Base-by-base conservation (phyloP, 2,329 filamentous ascomycete genomes). In the Diplodia seriata region DNA sequence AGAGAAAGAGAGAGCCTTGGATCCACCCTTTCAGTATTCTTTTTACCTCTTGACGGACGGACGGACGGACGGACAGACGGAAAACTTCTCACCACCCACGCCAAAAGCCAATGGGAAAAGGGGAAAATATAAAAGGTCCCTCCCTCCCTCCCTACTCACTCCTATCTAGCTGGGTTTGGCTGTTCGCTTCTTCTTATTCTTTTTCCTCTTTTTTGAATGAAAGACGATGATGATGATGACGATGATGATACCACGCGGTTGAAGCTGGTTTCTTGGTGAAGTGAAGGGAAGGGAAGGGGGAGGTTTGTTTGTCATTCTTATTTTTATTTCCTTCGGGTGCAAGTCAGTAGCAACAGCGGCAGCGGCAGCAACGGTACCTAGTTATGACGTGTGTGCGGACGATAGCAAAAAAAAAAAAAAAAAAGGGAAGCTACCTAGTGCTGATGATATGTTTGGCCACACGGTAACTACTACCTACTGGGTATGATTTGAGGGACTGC, bases 171-270 rank as follows among this genome's bases (percentile, higher is more conserved):
- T 26, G 26, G 26, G 26, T 26, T 33, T 33, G 40, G 8, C 7
- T 4, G 3, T 43, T 43, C 8, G 40, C 18, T 7, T 43, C 6
- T 7, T 18, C 15, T 47, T 47, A 11, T n/a, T 31, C 15, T 29
- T 51, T 40, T 18, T 47, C 6, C 33, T 66, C 33, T 47, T 33
- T 33, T 33, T 33, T 6, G 31, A 26, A 26, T 26, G 26, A 26
- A 26, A n/a, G 23, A 23, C 23, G 23, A 23, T 2, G 26, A 26
- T 3, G 26, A 26, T 3, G 26, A 26, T 26, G 26, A 26, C 4
- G 26, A 26, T 26, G 31, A 49, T 51, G 59, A 63, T 63, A 63
- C 59, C 59, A 63, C 59, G 59, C 59, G 31, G 59, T 63, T 63
- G 59, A 63, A 47, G 47, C 59, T 63, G 59, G 59, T 63, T 51